Evolutionary conservation across 202 grass and related monocot genomes (phyloP).

Genomic region (Setaria viridis): DNA sequence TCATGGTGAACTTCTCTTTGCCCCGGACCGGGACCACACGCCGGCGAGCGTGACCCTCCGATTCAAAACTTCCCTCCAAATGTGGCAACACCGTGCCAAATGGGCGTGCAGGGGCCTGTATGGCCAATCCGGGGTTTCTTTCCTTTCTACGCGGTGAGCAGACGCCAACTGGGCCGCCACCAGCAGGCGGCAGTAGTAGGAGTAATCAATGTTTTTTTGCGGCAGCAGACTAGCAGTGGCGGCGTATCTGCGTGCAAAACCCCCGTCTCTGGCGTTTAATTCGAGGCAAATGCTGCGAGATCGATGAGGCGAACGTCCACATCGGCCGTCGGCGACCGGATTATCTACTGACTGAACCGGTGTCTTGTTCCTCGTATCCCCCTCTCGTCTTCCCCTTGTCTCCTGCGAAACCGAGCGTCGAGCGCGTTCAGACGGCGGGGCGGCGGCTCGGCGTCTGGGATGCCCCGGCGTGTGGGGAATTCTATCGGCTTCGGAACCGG

Average conservation of each 20-base stretch:
- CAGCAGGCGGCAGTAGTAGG: background rate
- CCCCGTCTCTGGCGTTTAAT: slow-evolving; percentile 39
- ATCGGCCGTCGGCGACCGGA: slow-evolving; percentile 5
- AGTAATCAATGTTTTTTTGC: slow-evolving; percentile 34
- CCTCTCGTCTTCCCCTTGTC: slow-evolving; percentile 22
- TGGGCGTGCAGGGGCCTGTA: background rate
- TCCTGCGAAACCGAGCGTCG: background rate
- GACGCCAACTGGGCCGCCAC: slow-evolving; percentile 39
- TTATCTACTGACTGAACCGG: background rate
- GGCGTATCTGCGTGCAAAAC: background rate
- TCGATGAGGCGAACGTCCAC: slow-evolving; percentile 11
- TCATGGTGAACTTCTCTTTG: background rate
- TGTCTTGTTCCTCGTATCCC: slow-evolving; percentile 20
- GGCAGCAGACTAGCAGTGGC: too few species aligned
- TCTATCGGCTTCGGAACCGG: background rate
- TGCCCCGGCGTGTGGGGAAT: background rate
- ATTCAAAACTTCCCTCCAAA: slow-evolving; percentile 57
- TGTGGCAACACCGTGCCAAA: slow-evolving; percentile 25
- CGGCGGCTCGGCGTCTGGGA: background rate
- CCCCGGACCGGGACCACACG: background rate
- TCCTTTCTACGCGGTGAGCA: slow-evolving; percentile 21
- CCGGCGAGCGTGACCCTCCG: background rate
- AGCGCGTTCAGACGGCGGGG: background rate
- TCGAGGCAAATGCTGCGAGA: slow-evolving; percentile 36
- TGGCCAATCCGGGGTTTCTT: slow-evolving; percentile 41